These are phyloP conservation scores for Picea glauca DNA, from an alignment of 75 land plant genomes.

Conservation along the genomic window DNA sequence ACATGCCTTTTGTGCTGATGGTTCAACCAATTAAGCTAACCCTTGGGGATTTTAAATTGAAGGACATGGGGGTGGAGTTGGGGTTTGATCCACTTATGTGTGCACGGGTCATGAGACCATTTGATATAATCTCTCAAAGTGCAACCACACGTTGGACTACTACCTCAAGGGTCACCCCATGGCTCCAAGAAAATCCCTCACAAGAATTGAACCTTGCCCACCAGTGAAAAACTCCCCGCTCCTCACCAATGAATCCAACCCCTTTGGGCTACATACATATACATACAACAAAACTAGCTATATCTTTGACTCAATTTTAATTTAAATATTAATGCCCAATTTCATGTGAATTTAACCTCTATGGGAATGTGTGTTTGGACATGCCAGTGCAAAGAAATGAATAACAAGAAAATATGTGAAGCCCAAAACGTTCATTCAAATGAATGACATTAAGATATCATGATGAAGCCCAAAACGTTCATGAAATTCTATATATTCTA, in stretches of 20 bases:
- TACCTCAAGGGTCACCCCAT: too few relatives aligned
- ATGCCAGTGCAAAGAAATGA: background rate
- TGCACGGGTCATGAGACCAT: too few relatives aligned
- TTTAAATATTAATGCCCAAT: background rate
- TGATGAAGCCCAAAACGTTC: too few relatives aligned
- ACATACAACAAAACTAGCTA: background rate
- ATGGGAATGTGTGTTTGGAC: background rate
- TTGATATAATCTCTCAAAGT: too few relatives aligned
- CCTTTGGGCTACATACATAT: background rate
- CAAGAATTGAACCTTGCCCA: too few relatives aligned
- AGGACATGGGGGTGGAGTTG: too few relatives aligned
- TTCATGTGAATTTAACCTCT: background rate
- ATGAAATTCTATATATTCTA: slow-evolving; percentile 14
- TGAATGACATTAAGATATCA: slow-evolving; percentile 30
- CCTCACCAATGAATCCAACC: background rate
- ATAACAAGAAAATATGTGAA: background rate
- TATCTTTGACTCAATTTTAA: background rate
- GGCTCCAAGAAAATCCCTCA: too few relatives aligned
- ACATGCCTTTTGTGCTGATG: too few relatives aligned
- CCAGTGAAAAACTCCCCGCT: background rate
- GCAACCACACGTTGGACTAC: too few relatives aligned
- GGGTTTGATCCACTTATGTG: too few relatives aligned
- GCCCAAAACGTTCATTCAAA: background rate
- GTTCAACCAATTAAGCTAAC: too few relatives aligned
- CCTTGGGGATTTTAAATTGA: too few relatives aligned